Evolutionary conservation across 371 early-diverging fungal species (phyloP), one percentile per base, ranked within the genome.

Genomic region (Rhizomucor pusillus): DNA sequence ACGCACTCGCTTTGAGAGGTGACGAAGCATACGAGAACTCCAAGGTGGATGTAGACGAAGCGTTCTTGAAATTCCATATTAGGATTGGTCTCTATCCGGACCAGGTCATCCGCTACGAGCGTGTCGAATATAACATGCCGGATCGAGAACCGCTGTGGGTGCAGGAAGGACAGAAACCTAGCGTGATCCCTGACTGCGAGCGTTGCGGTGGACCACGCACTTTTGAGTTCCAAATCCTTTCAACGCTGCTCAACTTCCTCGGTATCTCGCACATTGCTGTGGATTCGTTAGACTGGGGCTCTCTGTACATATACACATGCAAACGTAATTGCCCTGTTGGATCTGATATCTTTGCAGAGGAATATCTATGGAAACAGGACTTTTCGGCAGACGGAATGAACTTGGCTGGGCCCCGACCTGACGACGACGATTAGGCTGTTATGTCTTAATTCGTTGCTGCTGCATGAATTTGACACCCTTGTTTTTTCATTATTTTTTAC

Each of bases 281-380:
- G 0, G 82, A 90, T 60, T 83, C 94, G 2, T 62, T 96, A 35
- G 98, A 98, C 66, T 98, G 92, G 88, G 98, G 98, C 1, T 91
- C 94, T 0, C 68, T 95, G 10, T 75, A 90, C 18, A 71, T 96
- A 9, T 97, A 91, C 66, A 80, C 95, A 7, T 98, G 98, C 71
- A 82, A 89, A 23, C 69, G 81, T 35, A 91, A 90, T 66, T 98
- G 98, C 69, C 75, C 80, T 44, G 54, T 69, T 0, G 69, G 68
- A 13, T 63, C 75, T 39, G 68, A 71, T 43, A 53, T 67, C 40
- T 90, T 82, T 66, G 74, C 81, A 40, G 73, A 81, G 44, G 93
- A 93, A 66, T 51, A 81, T 39, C 62, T 87, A 19, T 78, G 81
- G 70, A 75, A 81, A 35, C 92, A 91, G 63, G 79, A 83, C 60